Evolutionary conservation across 2,329 filamentous ascomycete species (phyloP).

Genomic region (Canariomyces notabilis): DNA sequence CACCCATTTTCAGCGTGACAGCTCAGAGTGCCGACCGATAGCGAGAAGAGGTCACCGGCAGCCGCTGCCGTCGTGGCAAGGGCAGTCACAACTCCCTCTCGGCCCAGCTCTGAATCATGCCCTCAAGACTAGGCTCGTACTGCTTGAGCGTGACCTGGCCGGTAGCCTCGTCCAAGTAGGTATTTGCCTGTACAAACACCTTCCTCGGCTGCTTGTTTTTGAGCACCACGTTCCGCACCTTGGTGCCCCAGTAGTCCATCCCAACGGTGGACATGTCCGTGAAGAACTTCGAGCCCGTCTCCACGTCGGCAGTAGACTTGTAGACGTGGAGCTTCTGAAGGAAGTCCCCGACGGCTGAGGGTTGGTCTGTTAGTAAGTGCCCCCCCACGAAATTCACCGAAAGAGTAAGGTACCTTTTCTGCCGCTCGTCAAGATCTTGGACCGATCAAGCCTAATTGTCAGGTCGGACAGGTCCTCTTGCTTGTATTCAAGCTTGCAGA

Average conservation of each 20-base stretch:
- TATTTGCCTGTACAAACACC: conserved; percentile 94
- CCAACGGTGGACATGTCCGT: conserved; percentile 78
- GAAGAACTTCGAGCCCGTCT: conserved; percentile 73
- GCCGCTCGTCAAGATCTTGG: conserved; percentile 79
- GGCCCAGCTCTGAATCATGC: conserved; percentile 78
- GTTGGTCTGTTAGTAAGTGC: conserved; percentile 4
- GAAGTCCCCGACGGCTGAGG: conserved; percentile 70
- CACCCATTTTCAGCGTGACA: too few relatives aligned
- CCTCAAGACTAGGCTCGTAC: conserved; percentile 75
- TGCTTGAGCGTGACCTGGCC: conserved; percentile 75
- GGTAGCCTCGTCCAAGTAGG: conserved; percentile 60
- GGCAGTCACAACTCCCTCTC: conserved; percentile 49
- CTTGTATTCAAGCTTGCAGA: conserved; percentile 74
- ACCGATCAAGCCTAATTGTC: conserved; percentile 75
- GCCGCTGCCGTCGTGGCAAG: background rate
- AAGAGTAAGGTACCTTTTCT: conserved; percentile 49
- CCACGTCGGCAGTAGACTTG: conserved; percentile 83
- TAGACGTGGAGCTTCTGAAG: conserved; percentile 89
- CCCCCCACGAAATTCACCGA: background rate
- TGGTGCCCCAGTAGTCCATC: conserved; percentile 74
- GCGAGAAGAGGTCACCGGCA: background rate
- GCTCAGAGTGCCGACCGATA: background rate
- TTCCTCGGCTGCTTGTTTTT: conserved; percentile 77
- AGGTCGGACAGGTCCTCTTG: conserved; percentile 73
- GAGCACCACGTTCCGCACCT: conserved; percentile 70